A percentile compares a stretch with the other conserved stretches of the same genome.
Evolutionary conservation across 225 moss, liverwort and hornwort genomes (phyloP).

Genomic region (Marchantia paleacea): DNA sequence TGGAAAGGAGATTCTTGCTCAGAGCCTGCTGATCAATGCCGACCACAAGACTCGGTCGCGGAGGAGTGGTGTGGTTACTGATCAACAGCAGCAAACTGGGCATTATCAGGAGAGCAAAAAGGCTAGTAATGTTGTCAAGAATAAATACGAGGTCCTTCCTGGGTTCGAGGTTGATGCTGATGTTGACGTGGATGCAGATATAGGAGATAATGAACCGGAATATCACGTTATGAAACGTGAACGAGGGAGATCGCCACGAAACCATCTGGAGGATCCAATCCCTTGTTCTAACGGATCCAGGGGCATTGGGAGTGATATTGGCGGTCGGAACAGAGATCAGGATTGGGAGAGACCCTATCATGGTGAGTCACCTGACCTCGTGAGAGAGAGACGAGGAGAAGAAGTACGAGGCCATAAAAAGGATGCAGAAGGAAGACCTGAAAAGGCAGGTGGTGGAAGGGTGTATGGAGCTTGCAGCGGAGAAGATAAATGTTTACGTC

Average conservation of each 20-base stretch:
- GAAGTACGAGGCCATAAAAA: neutral
- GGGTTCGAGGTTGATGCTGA: slow-evolving; percentile 20
- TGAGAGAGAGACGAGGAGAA: neutral
- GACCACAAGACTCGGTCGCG: neutral
- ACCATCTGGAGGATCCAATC: neutral
- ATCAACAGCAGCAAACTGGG: slow-evolving; percentile 4
- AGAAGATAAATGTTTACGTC: neutral
- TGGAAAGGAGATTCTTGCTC: neutral
- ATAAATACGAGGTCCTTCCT: neutral
- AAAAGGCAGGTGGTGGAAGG: neutral
- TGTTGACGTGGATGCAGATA: slow-evolving; percentile 12
- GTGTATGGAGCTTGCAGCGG: neutral
- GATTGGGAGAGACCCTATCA: neutral
- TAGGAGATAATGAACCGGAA: slow-evolving; percentile 9
- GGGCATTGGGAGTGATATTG: neutral
- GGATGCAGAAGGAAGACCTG: neutral
- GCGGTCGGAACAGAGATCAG: neutral
- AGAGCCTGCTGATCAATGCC: neutral
- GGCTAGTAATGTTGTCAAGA: neutral
- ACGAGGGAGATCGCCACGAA: neutral
- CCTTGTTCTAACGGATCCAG: neutral
- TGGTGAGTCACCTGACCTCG: neutral
- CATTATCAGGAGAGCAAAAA: slow-evolving; percentile 12
- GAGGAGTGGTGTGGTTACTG: slow-evolving; percentile 11
- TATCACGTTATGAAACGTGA: neutral